phyloP scores from a whole-genome alignment of 345 rosid genomes.

The Camelina laxa region DNA sequence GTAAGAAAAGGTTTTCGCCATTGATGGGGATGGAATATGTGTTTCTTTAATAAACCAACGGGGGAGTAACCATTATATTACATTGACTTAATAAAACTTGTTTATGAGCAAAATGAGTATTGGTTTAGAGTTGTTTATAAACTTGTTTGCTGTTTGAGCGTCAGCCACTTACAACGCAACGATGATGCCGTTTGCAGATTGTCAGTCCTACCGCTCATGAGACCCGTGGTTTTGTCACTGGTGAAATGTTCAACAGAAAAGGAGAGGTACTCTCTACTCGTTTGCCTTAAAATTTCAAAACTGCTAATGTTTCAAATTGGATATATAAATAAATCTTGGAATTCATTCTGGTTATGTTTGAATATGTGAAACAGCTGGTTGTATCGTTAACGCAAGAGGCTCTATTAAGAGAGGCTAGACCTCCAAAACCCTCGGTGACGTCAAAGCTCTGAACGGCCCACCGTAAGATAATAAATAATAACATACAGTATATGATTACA shows the following conservation, averaged over 20 bases:
- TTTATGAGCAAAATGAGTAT: background rate
- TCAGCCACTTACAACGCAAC: background rate
- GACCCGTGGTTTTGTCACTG: conserved; percentile 78
- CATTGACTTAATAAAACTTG: background rate
- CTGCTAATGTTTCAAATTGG: background rate
- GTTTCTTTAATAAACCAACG: too few relatives aligned
- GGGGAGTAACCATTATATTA: background rate
- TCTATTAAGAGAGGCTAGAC: conserved; percentile 58
- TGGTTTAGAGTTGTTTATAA: conserved; percentile 1
- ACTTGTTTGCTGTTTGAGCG: background rate
- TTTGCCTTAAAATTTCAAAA: background rate
- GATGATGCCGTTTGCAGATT: conserved; percentile 50
- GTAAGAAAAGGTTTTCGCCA: background rate
- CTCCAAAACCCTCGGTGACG: conserved; percentile 43
- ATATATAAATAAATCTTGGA: background rate
- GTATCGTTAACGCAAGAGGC: conserved; percentile 83
- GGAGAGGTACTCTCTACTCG: conserved; percentile 67
- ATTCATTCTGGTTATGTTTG: background rate
- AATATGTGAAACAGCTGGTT: conserved; percentile 62
- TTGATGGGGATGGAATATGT: background rate
- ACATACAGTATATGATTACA: too few relatives aligned
- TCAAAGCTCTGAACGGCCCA: conserved; percentile 68
- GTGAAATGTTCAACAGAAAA: conserved; percentile 73
- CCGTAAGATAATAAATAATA: too few relatives aligned
- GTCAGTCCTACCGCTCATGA: conserved; percentile 62